Base-by-base conservation (phyloP, 2,329 filamentous ascomycete genomes). In the Ceratocystis papillata region DNA sequence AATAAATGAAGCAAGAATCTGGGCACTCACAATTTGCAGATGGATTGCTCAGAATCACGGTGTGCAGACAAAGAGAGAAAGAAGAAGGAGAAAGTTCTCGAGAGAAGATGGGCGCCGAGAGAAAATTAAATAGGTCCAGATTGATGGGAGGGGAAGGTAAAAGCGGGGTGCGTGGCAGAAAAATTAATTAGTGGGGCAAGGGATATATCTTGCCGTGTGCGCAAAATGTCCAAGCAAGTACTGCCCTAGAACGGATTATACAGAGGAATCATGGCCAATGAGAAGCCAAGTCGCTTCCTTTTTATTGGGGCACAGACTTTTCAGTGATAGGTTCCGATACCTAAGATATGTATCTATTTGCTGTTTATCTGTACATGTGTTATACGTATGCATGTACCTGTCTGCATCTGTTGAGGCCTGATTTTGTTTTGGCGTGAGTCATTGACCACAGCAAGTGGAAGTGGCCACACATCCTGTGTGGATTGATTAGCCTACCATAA, bases 61-160 rank as follows among this genome's bases (percentile, higher is more conserved):
- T 68, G 64, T 68, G 67, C 67, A 68, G 62, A 65, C 65, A 53
- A 66, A 64, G 67, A 67, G 68, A 67, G 62, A 69, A 69, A 67
- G 64, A 63, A 64, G 63, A 44, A 68, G 53, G 37, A 68, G 67
- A 65, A 68, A 68, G 65, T 57, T 53, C 45, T 53, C 30, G 45
- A 69, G 66, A 65, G 57, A 57, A 50, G 45, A 48, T 22, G 67
- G 41, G 63, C 50, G 62, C 48, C 57, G 37, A 28, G 48, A 46
- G 62, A 66, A 62, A 66, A 62, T 65, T 66, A 68, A 68, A 68
- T 66, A 68, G 50, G 64, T 48, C 45, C n/a, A 55, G 33, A 22
- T 12, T 22, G 44, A 25, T 55, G 64, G 20, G 64, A 64, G 64
- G 67, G 64, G 62, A 28, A 64, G 55, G 57, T 45, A 66, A 66